Evolutionary conservation across 2,329 filamentous ascomycete genomes (phyloP), one percentile per base, ranked within the genome.

Genomic region (Phyllosticta capitalensis): DNA sequence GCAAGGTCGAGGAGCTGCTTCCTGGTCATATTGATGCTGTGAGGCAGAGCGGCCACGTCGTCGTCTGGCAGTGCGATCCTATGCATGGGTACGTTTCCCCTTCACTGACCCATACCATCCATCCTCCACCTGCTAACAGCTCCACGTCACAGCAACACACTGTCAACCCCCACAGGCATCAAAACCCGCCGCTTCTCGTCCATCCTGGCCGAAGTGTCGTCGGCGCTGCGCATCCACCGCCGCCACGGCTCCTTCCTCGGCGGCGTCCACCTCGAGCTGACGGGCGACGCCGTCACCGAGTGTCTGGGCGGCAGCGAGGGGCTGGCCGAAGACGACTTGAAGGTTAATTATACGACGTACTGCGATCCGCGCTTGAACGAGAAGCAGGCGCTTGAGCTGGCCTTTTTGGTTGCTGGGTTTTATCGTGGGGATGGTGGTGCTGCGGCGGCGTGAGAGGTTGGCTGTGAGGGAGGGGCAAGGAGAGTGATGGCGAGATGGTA

Each of bases 1-100:
- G 78, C 50, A 89, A 88, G 65, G 90, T 99, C 50, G 79, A 83
- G 55, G 75, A 81, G 5, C 83, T 95, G 63, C 82, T 99, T 0
- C 90, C 91, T 0, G 80, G 78, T 9, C 94, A 97, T 74, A 97
- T 99, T 71, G 84, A 88, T 65, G 90, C 90, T 45, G 92, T 99
- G 24, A 88, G 94, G 72, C 81, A 81, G 66, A 92, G 88, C 60
- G 90, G 81, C 0, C 84, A 87, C 69, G 67, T 80, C 21, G 90
- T 95, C 3, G 90, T 96, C 66, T 97, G 92, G 92, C 94, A 97
- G 76, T 97, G 92, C 76, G 94, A 99, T 75, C 94, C 94, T 21
- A 99, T 99, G 94, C 94, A 99, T 75, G 94, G 94, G 75, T 75
- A 66, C 68, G 71, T 64, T 17, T 52, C 9, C 50, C 14, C 24